Evolutionary conservation across 176 grass and related monocot genomes (phyloP).

Genomic region (Triticum timopheevii): DNA sequence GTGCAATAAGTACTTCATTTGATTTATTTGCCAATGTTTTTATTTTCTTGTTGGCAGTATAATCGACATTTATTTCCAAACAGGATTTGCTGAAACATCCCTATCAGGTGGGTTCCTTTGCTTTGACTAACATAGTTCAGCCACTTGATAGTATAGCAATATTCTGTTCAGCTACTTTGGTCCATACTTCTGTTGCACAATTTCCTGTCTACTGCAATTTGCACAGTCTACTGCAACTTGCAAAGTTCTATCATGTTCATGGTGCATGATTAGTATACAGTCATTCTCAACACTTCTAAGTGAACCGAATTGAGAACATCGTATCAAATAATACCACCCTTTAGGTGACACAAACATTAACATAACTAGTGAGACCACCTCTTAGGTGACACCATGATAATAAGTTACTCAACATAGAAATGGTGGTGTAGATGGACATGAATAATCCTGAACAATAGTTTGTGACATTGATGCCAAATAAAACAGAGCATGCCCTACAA

Average conservation of each 20-base stretch:
- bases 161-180: constrained; percentile 6
- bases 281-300: neutral
- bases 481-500: too few relatives aligned
- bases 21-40: neutral
- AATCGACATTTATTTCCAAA: neutral
- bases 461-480: too few relatives aligned
- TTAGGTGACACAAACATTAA: too few relatives aligned
- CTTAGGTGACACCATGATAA: too few relatives aligned
- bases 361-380: too few relatives aligned
- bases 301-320: neutral
- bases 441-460: too few relatives aligned
- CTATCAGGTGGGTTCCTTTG: neutral
- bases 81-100: neutral
- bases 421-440: too few relatives aligned
- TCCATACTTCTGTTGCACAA: neutral
- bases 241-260: neutral
- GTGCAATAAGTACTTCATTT: neutral
- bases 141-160: neutral
- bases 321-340: too few relatives aligned
- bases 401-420: too few relatives aligned
- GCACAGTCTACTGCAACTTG: neutral
- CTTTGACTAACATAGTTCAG: constrained; percentile 2
- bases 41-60: neutral
- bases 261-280: neutral
- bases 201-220: constrained; percentile 13